Conservation (phyloP, 2,329 filamentous ascomycete genomes). For the Aaosphaeria pasadenensis region DNA sequence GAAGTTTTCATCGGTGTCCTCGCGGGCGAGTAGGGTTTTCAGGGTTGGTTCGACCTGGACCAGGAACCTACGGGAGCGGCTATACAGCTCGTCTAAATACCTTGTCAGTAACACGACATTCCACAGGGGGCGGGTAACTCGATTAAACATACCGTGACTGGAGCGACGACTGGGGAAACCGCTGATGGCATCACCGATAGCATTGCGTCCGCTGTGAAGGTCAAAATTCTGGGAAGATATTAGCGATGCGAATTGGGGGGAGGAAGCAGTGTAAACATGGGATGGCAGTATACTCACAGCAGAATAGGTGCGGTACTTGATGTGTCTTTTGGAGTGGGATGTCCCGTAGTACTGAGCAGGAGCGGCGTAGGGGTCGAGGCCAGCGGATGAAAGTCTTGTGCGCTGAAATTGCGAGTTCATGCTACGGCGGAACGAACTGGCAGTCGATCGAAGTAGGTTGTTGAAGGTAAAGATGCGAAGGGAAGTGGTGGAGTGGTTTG, state of each 20-base stretch:
- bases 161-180: conserved; percentile 31
- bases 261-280: not conserved
- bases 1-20: conserved; percentile 91
- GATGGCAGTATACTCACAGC: conserved; percentile 43
- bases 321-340: conserved; percentile 45
- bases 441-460: no score
- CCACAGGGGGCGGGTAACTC: not conserved
- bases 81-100: conserved; percentile 65
- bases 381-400: conserved; percentile 40
- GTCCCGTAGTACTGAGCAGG: conserved; percentile 61
- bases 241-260: conserved; percentile 4
- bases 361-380: conserved; percentile 55
- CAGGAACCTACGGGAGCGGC: conserved; percentile 73
- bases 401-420: conserved; percentile 41
- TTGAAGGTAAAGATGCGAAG: no score
- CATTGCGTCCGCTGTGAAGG: conserved; percentile 26
- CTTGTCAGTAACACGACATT: not conserved
- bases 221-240: conserved; percentile 26
- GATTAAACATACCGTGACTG: conserved; percentile 33
- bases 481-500: no score
- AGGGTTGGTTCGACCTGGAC: conserved; percentile 84
- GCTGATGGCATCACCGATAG: conserved; percentile 16
- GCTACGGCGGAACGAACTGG: conserved; percentile 21
- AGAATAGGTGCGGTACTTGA: conserved; percentile 53
- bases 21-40: conserved; percentile 72